Conservation (phyloP, 2,329 filamentous ascomycete genomes). For the Hypoxylon sp. region DNA sequence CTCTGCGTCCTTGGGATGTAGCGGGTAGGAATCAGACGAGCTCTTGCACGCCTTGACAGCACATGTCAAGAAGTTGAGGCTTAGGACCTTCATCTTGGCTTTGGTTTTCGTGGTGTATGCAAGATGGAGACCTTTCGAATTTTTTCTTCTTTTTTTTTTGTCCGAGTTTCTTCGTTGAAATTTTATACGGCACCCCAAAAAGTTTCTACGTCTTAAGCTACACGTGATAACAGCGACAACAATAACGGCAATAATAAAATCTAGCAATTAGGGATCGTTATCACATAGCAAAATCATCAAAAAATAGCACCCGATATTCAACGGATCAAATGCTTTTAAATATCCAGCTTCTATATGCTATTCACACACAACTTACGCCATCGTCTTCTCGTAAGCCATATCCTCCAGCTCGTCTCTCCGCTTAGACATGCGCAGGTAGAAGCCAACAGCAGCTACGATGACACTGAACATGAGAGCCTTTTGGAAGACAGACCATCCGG, state of each 20-base stretch:
- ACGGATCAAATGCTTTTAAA: constrained; percentile 20
- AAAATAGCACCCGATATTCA: not conserved
- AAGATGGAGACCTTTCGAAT: not conserved
- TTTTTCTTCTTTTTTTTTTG: constrained; percentile 2
- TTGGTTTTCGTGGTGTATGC: constrained; percentile 11
- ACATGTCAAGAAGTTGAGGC: constrained; percentile 95
- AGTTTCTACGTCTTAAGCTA: constrained; percentile 17
- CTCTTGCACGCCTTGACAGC: constrained; percentile 94
- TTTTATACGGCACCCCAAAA: constrained; percentile 14
- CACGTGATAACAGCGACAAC: constrained; percentile 29
- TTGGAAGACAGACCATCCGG: constrained; percentile 55
- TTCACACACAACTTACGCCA: constrained; percentile 50
- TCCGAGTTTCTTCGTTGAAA: constrained; percentile 4
- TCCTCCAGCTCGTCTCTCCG: constrained; percentile 45
- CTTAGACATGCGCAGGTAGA: constrained; percentile 54
- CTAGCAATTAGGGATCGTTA: not conserved
- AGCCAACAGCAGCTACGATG: constrained; percentile 55
- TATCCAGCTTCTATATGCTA: constrained; percentile 12
- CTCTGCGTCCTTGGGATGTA: constrained; percentile 92
- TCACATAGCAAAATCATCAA: not conserved
- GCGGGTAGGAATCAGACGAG: constrained; percentile 79
- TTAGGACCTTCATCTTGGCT: constrained; percentile 85
- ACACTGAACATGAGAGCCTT: constrained; percentile 61
- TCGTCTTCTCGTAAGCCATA: constrained; percentile 54
- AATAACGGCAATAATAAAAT: constrained; percentile 9